Base-by-base conservation (phyloP, 1,284 basidiomycete genomes). In the Marasmius oreades region DNA sequence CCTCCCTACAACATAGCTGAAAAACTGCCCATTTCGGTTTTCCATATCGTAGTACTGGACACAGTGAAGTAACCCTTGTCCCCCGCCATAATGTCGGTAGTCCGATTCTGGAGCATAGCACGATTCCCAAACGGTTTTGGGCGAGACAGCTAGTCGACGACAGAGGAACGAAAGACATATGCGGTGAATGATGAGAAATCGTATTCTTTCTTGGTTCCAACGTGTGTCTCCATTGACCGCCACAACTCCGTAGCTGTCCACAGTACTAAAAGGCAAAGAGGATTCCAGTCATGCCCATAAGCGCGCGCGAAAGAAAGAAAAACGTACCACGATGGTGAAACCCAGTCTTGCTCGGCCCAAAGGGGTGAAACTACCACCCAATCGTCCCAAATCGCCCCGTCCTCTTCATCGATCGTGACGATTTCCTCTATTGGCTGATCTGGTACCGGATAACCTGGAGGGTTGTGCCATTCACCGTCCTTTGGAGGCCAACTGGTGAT, bases 391-490 rank as follows among this genome's bases (percentile, higher is more conserved):
- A 55, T 55, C 23, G 36, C 22, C 23, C 59, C 59, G 37, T 60
- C 59, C 36, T 60, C 50, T 16, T 42, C 43, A 2, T 48, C 31
- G 16, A 60, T 58, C 5, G 42, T 44, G 6, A 60, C 54, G 24
- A 60, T 60, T 12, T 60, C 59, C 20, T 52, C 50, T 37, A 52
- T 55, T 11, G 56, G 52, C 34, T 60, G 57, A 22, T 48, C 43
- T 14, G 59, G 59, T 11, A 58, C 53, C 11, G 59, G 56, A 42
- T 57, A 60, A 8, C 59, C 59, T 12, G 59, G 59, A 42, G 56
- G 56, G 20, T 60, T 60, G n/a, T 42, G 36, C 59, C 59, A 60
- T 37, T 58, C 53, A 3, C 56, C 56, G 37, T 60, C 59, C 37
- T 57, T 55, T 28, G 59, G 59, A 28, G 59, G 59, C 52, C 56